Evolutionary conservation across 805 yeast species (phyloP), one percentile per base, ranked within the genome.

Genomic region (Pichia insulana): DNA sequence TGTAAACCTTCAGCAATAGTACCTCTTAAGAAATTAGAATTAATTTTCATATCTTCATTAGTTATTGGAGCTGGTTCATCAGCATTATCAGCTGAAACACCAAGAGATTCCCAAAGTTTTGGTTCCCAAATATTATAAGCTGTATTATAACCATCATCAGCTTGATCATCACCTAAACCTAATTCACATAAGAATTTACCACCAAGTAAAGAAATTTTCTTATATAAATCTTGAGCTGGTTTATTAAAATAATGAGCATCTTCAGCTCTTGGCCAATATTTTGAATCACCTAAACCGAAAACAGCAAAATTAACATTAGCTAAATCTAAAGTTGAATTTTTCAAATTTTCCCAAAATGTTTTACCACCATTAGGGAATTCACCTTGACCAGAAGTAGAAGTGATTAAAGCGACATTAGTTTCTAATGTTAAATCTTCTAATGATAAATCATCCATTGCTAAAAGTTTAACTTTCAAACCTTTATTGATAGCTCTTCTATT

Each of bases 181-280:
- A 88, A 64, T 3, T 83, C 84, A 44, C 77, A 74, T 42, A 90
- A 65, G 46, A 76, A 78, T 46, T 71, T 76, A 46, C 83, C 96
- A 34, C 95, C 92, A 45, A 86, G 70, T 45, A 81, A 66, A 49
- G 65, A 67, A 48, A 90, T 65, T 49, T 81, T 78, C 49, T 74
- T 74, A 58, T 64, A 69, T 49, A 90, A 66, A 61, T 88, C 96
- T 50, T 72, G 73, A 16, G 82, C 76, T 13, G 97, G 97, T 61
- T 88, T 89, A 70, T 90, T 90, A 67, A 87, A 90, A 67, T 85
- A 90, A 61, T 84, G 90, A 53, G 80, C 79, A 66, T 90, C 97
- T 64, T 90, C 95, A 62, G 86, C 85, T 67, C 97, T 78, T 54
- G 97, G 97, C 97, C 97, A 90, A 69, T 90, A 88, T 57, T 76